phyloP scores from a whole-genome alignment of 108 stramenopile species.

The Skeletonema marinoi region DNA sequence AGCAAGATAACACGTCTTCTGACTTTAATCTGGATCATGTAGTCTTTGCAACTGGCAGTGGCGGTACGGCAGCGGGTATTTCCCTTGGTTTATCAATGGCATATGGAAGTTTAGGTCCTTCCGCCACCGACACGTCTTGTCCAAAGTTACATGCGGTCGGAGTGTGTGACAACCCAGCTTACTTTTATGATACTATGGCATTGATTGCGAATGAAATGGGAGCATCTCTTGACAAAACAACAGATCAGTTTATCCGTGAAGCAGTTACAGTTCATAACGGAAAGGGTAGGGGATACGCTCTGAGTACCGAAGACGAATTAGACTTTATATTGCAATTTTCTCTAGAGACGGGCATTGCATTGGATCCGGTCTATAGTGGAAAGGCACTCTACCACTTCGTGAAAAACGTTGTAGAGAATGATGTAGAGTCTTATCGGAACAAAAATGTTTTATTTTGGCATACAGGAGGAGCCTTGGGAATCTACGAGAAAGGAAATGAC shows the following conservation, averaged over 20 bases:
- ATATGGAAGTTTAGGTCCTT: conserved; percentile 29
- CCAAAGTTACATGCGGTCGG: conserved; percentile 84
- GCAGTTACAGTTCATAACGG: conserved; percentile 72
- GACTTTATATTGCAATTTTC: conserved; percentile 73
- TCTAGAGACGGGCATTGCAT: conserved; percentile 75
- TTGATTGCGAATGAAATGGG: conserved; percentile 79
- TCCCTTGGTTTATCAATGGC: conserved; percentile 70
- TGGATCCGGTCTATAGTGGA: conserved; percentile 92
- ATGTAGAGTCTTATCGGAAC: conserved; percentile 49
- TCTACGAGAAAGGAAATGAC: conserved; percentile 75
- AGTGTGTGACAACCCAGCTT: conserved; percentile 90
- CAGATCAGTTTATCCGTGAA: conserved; percentile 60
- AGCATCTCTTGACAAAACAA: conserved; percentile 34
- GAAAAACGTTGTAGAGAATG: conserved; percentile 53
- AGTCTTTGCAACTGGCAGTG: conserved; percentile 90
- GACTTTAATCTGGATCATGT: conserved; percentile 72
- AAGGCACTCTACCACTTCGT: conserved; percentile 87
- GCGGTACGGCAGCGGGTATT: conserved; percentile 88
- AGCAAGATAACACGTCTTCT: conserved; percentile 12
- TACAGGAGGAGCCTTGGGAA: conserved; percentile 86
- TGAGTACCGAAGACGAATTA: conserved; percentile 75
- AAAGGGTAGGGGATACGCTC: conserved; percentile 83
- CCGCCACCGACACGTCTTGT: background rate
- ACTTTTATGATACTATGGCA: conserved; percentile 77
- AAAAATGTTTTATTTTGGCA: conserved; percentile 88